These are phyloP conservation scores for Claviceps sp. DNA, from an alignment of 2,329 filamentous ascomycete species.

Conservation along the genomic window DNA sequence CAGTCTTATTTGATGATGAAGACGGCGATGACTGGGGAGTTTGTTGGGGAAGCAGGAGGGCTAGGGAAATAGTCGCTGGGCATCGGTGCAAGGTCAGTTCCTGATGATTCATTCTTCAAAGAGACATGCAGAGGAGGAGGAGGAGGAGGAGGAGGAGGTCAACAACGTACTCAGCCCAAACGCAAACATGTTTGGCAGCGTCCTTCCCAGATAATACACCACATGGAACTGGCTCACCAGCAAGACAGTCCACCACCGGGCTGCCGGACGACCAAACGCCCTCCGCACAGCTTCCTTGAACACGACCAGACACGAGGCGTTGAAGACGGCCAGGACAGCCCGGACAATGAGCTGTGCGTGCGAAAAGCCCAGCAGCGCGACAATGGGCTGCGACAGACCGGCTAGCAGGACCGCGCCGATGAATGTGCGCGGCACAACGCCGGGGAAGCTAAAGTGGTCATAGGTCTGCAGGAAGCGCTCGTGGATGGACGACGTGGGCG, in stretches of 20 bases:
- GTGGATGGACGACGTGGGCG: constrained; percentile 35
- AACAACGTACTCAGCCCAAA: constrained; percentile 61
- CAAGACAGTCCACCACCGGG: constrained; percentile 67
- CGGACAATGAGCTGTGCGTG: constrained; percentile 53
- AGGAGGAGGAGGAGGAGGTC: not conserved
- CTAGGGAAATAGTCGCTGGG: constrained; percentile 52
- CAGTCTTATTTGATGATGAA: constrained; percentile 2
- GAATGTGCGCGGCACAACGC: constrained; percentile 84
- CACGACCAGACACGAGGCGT: constrained; percentile 52
- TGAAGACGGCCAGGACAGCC: constrained; percentile 63
- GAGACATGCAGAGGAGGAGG: not conserved
- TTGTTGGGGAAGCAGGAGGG: constrained; percentile 27
- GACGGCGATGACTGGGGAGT: constrained; percentile 11
- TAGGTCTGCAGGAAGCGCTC: constrained; percentile 50
- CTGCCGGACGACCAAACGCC: constrained; percentile 55
- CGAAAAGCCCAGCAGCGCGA: constrained; percentile 41
- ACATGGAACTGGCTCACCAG: constrained; percentile 83
- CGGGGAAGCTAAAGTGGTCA: constrained; percentile 84
- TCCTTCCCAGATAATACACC: constrained; percentile 82
- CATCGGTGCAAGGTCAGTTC: not conserved
- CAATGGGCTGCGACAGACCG: constrained; percentile 53
- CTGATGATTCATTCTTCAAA: not conserved
- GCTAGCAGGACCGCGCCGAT: constrained; percentile 68
- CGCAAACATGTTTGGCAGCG: constrained; percentile 92
- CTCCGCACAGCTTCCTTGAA: constrained; percentile 51